Evolutionary conservation across 768 basidiomycete species (phyloP).

Genomic region (Boletus fagicola): DNA sequence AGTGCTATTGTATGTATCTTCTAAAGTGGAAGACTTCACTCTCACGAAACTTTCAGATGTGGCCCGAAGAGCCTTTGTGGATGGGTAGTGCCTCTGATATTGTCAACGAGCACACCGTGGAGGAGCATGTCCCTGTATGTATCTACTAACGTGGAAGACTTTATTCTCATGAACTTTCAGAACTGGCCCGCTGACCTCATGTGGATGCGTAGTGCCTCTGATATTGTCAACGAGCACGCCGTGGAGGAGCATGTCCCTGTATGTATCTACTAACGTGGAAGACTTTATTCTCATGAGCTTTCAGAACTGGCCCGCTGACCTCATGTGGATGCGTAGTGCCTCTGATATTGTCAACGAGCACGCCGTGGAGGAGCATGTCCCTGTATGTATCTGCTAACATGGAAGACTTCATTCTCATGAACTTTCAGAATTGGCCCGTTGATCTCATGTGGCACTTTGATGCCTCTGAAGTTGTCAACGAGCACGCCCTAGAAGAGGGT

Average conservation of each 20-base stretch:
- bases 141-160: not conserved
- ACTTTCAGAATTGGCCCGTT: not conserved
- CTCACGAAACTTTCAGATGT: not conserved
- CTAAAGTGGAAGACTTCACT: not conserved
- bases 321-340: not conserved
- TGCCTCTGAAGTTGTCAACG: not conserved
- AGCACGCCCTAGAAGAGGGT: not conserved
- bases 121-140: not conserved
- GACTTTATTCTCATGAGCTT: not conserved
- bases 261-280: not conserved
- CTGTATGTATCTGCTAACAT: not conserved
- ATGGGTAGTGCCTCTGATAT: not conserved
- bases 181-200: not conserved
- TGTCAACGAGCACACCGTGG: not conserved
- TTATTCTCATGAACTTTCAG: not conserved
- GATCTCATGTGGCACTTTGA: rapidly evolving
- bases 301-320: not conserved
- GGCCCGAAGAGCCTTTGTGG: not conserved
- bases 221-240: not conserved
- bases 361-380: not conserved
- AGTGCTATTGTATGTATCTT: not conserved
- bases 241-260: not conserved
- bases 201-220: not conserved
- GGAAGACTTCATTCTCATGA: not conserved
- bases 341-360: not conserved